Conservation (phyloP, 2,329 filamentous ascomycete species). For the Ceratocystis diversiconidia region DNA sequence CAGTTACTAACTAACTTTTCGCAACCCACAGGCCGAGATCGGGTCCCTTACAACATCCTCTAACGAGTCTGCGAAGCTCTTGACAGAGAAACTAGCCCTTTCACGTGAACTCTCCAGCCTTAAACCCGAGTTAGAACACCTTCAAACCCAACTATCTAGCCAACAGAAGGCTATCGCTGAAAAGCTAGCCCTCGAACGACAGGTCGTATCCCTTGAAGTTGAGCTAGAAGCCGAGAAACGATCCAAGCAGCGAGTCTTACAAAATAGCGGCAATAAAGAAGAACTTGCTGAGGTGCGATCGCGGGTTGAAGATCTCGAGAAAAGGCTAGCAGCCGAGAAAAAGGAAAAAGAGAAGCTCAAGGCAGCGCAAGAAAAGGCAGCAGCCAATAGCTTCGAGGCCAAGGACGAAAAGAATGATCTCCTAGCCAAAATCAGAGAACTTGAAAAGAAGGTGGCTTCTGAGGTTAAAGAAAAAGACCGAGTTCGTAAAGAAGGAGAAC, state of each 20-base stretch:
- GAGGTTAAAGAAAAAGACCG: constrained; percentile 36
- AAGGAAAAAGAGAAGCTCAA: constrained; percentile 34
- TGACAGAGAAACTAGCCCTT: constrained; percentile 44
- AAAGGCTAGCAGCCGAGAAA: constrained; percentile 29
- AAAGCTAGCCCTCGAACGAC: constrained; percentile 65
- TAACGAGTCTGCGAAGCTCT: constrained; percentile 54
- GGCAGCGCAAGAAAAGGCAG: constrained; percentile 22
- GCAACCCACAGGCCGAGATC: constrained; percentile 50
- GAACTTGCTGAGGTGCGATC: constrained; percentile 31
- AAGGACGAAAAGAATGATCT: constrained; percentile 14
- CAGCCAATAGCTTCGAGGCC: constrained; percentile 1
- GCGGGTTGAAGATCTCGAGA: constrained; percentile 27
- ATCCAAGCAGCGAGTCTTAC: constrained; percentile 24
- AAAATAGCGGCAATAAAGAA: constrained; percentile 26
- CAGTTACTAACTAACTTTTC: not conserved
- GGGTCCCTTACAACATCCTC: constrained; percentile 51
- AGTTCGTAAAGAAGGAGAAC: constrained; percentile 33
- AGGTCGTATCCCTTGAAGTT: constrained; percentile 61
- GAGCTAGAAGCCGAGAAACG: constrained; percentile 66
- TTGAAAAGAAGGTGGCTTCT: constrained; percentile 26
- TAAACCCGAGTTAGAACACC: constrained; percentile 42
- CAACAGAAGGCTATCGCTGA: constrained; percentile 60
- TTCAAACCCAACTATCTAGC: constrained; percentile 38
- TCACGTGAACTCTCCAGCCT: constrained; percentile 38
- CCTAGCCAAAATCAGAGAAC: constrained; percentile 13